phyloP scores from a whole-genome alignment of 768 basidiomycete species.

The Macrolepiota albuminosa region DNA sequence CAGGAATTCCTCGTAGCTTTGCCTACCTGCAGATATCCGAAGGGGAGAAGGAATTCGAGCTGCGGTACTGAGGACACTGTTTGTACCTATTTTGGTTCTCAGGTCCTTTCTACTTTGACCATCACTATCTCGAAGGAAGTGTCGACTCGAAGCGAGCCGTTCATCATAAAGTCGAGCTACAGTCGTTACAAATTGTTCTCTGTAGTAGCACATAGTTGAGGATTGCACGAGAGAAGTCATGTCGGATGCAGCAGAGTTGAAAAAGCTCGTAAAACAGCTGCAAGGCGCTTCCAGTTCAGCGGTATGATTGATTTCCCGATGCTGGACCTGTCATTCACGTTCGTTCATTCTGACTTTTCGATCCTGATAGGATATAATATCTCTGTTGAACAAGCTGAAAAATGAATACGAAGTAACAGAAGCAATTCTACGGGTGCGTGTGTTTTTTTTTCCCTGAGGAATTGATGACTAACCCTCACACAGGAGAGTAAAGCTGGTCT shows the following conservation, averaged over 20 bases:
- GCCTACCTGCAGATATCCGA: background rate
- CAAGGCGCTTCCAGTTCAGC: constrained; percentile 53
- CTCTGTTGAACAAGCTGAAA: constrained; percentile 58
- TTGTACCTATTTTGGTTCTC: constrained; percentile 18
- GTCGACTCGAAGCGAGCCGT: constrained; percentile 13
- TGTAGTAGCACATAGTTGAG: constrained; percentile 33
- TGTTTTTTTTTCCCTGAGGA: constrained; percentile 17
- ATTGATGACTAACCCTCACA: constrained; percentile 12
- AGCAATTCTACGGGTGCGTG: constrained; percentile 66
- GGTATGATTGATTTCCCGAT: constrained; percentile 43
- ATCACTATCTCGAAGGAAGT: constrained; percentile 13
- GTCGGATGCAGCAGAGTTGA: constrained; percentile 61
- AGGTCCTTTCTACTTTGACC: constrained; percentile 15
- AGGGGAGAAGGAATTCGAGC: background rate
- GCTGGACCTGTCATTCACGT: constrained; percentile 31
- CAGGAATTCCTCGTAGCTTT: background rate
- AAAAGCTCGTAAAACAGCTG: constrained; percentile 76
- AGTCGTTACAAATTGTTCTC: constrained; percentile 16
- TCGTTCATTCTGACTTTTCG: constrained; percentile 24
- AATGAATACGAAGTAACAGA: constrained; percentile 67
- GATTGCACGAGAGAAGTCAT: constrained; percentile 27
- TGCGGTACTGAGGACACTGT: constrained; percentile 13
- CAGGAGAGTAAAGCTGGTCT: constrained; percentile 91
- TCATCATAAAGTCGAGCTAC: constrained; percentile 17
- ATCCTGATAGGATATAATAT: constrained; percentile 53